Percentiles rank a stretch among this genome's conserved stretches.
These are phyloP conservation scores for Stagonosporopsis rhizophila DNA, from an alignment of 2,329 filamentous ascomycete genomes.

Conservation along the genomic window DNA sequence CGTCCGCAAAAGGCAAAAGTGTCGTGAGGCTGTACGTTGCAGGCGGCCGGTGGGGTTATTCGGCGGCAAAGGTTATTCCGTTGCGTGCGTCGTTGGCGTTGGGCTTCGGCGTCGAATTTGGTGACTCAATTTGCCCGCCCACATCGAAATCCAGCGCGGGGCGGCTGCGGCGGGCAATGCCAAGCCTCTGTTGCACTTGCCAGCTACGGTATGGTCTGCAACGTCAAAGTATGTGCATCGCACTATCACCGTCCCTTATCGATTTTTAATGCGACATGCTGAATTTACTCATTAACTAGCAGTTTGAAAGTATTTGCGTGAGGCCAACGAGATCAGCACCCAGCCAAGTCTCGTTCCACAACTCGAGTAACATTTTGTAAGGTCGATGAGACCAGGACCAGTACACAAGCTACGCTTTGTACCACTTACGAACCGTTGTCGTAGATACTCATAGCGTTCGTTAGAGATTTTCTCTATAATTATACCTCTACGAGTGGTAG, in stretches of 20 bases:
- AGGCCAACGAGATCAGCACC: too few relatives aligned
- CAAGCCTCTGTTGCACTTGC: not conserved
- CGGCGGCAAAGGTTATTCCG: constrained; percentile 14
- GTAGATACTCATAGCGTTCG: too few relatives aligned
- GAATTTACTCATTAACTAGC: not conserved
- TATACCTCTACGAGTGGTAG: too few relatives aligned
- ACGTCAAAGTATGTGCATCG: not conserved
- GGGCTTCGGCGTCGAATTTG: constrained; percentile 2
- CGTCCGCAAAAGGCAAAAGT: constrained; percentile 5
- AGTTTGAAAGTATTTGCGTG: not conserved
- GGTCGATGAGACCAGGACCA: too few relatives aligned
- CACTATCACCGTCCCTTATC: not conserved
- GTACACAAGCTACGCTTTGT: too few relatives aligned
- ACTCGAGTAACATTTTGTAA: too few relatives aligned
- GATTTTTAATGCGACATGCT: not conserved
- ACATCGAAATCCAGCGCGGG: constrained; percentile 14
- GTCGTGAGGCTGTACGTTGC: constrained; percentile 15
- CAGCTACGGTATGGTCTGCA: not conserved
- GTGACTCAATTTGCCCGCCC: constrained; percentile 21
- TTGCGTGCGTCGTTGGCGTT: constrained; percentile 10
- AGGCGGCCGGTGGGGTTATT: constrained; percentile 13
- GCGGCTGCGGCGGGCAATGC: constrained; percentile 11
- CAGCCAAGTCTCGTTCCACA: too few relatives aligned
- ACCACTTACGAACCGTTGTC: too few relatives aligned
- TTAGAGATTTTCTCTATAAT: too few relatives aligned